Evolutionary conservation across 176 grass and related monocot genomes (phyloP), one percentile per base, ranked within the genome.

Genomic region (Phragmites australis): DNA sequence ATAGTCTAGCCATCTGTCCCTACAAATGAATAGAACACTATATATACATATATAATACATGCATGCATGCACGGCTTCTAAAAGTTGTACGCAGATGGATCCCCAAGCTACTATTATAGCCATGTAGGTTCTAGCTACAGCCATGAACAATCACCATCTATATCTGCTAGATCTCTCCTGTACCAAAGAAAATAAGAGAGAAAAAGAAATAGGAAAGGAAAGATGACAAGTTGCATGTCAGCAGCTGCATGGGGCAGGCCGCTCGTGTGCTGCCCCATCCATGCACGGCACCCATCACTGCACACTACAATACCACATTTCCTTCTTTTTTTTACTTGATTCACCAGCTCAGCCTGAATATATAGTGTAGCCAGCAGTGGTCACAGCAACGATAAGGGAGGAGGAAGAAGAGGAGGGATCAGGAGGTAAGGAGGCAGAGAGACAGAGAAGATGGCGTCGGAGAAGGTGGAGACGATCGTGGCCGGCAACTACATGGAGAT

Each of bases 391-490:
- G 23, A 65, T 4, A 37, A 81, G 22, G 52, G 12, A 21, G 18
- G 13, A 56, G 22, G 42, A 19, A 53, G 58, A 50, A 29, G 27
- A 25, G 10, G 29, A 39, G 46, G 63, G 5, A 39, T 27, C 34
- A 37, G 34, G 34, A 37, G 5, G 34, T 37, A 2, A 37, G 5
- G 34, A 5, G n/a, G n/a, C n/a, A n/a, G 2, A 37, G 34, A 37
- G n/a, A 57, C 3, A 30, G 2, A 18, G 17, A 31, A 29, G 18
- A 94, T 99, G 96, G 93, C 93, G 31, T 93, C 92, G 6, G 96
- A 99, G 86, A 99, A 95, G 71, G 96, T 99, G 43, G 96, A 99
- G 90, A 99, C 96, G 59, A 82, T 99, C 62, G 90, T 99, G 69
- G 96, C 90, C 0, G 96, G 96, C 52, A 99, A 95, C 86, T 99